Percentiles rank a stretch among this genome's conserved stretches.
Evolutionary conservation across 2,329 filamentous ascomycete species (phyloP).

Genomic region (Curvularia hawaiiensis): DNA sequence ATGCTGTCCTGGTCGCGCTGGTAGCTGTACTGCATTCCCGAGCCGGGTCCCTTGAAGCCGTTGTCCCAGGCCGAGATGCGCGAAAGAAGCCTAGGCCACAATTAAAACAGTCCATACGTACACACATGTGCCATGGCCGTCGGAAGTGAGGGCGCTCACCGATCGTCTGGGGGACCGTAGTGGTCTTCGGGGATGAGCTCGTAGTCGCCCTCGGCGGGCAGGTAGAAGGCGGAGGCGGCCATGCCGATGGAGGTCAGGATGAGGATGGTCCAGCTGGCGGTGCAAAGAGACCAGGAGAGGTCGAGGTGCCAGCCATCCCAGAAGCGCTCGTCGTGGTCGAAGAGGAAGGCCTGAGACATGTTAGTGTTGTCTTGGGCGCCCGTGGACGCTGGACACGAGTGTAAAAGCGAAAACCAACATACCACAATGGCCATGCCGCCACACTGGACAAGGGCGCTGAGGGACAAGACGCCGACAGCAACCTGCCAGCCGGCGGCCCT

Average conservation of each 20-base stretch:
- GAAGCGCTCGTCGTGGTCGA: slow-evolving; percentile 83
- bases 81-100: slow-evolving; percentile 35
- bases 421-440: slow-evolving; percentile 84
- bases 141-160: slow-evolving; percentile 29
- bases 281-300: slow-evolving; percentile 74
- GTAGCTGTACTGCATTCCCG: slow-evolving; percentile 26
- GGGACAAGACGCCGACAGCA: slow-evolving; percentile 66
- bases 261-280: slow-evolving; percentile 63
- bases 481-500: slow-evolving; percentile 84
- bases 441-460: slow-evolving; percentile 72
- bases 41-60: slow-evolving; percentile 33
- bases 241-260: slow-evolving; percentile 63
- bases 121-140: not conserved
- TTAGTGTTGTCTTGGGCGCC: slow-evolving; percentile 13
- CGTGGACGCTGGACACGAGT: not conserved
- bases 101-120: slow-evolving; percentile 26
- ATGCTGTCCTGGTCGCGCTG: slow-evolving; percentile 28
- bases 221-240: slow-evolving; percentile 67
- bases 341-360: slow-evolving; percentile 72
- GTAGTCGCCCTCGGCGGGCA: slow-evolving; percentile 85
- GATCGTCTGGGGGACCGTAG: slow-evolving; percentile 39
- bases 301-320: slow-evolving; percentile 82
- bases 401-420: slow-evolving; percentile 46
- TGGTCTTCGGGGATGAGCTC: slow-evolving; percentile 66
- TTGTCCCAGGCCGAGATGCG: slow-evolving; percentile 45